A percentile compares a stretch with the other conserved stretches of the same genome.
phyloP scores from a whole-genome alignment of 2,329 filamentous ascomycete genomes.

The Aspergillus sclerotialis region DNA sequence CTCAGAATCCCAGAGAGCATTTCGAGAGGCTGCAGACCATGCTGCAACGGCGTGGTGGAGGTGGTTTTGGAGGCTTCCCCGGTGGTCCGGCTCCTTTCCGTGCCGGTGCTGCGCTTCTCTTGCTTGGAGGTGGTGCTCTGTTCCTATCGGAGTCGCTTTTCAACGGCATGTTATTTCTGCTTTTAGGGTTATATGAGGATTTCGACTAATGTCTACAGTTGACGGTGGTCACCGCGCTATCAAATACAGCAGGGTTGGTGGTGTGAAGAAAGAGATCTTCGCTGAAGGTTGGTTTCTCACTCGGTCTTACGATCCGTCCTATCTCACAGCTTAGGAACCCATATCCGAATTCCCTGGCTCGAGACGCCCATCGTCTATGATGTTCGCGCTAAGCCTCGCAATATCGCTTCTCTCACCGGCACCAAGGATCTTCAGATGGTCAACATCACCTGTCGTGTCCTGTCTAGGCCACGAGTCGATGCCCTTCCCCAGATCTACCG shows the following conservation, averaged over 20 bases:
- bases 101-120: conserved; percentile 47
- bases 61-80: conserved; percentile 40
- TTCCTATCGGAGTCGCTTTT: conserved; percentile 54
- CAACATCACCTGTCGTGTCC: conserved; percentile 99
- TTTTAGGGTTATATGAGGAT: not conserved
- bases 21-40: conserved; percentile 60
- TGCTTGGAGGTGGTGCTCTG: conserved; percentile 42
- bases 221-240: conserved; percentile 98
- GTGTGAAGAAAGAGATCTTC: conserved; percentile 96
- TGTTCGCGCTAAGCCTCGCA: conserved; percentile 93
- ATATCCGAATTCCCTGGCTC: conserved; percentile 92
- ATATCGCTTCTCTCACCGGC: conserved; percentile 91
- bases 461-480: conserved; percentile 80
- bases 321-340: conserved; percentile 58
- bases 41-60: conserved; percentile 48
- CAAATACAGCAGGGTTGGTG: conserved; percentile 89
- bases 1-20: conserved; percentile 56
- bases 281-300: conserved; percentile 61
- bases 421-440: conserved; percentile 99
- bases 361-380: conserved; percentile 96
- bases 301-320: conserved; percentile 5
- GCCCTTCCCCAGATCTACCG: conserved; percentile 95
- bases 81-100: conserved; percentile 49
- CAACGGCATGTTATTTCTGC: conserved; percentile 48
- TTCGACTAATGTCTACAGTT: conserved; percentile 45